Conservation (phyloP, 305 asterid genomes). For the Coffea humblotiana region DNA sequence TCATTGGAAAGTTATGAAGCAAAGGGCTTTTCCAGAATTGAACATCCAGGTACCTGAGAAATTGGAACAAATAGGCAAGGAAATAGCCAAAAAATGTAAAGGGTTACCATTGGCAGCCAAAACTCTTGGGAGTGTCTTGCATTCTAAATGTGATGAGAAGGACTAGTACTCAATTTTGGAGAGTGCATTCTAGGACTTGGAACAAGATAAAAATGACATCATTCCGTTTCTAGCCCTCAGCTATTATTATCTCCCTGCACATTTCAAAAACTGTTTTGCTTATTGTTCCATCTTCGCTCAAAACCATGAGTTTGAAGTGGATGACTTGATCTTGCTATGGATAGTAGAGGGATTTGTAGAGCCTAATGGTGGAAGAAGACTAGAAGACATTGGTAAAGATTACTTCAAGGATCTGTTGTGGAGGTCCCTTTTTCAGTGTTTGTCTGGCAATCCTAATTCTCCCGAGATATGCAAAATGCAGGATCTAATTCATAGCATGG, state of each 20-base stretch:
- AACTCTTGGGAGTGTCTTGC: background rate
- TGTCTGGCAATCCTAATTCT: background rate
- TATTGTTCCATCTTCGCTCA: slow-evolving; percentile 2
- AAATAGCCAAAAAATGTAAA: slow-evolving; percentile 5
- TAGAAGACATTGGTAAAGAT: background rate
- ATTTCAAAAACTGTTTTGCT: slow-evolving; percentile 9
- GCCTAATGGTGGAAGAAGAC: background rate
- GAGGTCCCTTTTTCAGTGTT: background rate
- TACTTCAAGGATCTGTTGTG: background rate
- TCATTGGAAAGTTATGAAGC: background rate
- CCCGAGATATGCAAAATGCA: background rate
- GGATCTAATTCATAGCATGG: background rate
- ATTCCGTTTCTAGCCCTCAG: slow-evolving; percentile 5
- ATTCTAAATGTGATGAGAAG: background rate
- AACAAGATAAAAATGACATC: background rate
- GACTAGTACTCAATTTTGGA: background rate
- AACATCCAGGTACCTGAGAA: background rate
- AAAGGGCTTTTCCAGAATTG: background rate
- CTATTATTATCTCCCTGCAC: background rate
- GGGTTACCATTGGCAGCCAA: slow-evolving; percentile 15
- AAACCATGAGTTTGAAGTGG: background rate
- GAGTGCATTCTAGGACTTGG: slow-evolving; percentile 10
- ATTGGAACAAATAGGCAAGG: slow-evolving; percentile 4
- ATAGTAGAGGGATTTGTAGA: background rate
- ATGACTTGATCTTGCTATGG: slow-evolving; percentile 1